Base-by-base conservation (phyloP, 306 rosid genomes). In the Pueraria montana region DNA sequence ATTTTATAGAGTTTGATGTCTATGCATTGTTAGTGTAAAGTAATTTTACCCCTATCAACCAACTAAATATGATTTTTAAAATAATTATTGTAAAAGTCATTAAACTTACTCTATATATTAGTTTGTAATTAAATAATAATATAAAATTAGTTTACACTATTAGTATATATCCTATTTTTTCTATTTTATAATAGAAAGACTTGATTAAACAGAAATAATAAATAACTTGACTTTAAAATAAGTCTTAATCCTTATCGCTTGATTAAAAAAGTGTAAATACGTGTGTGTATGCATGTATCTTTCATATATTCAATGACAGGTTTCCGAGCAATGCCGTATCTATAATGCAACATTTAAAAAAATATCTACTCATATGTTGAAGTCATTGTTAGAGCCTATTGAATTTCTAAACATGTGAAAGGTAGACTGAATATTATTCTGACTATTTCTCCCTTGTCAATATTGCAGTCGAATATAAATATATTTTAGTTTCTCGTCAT, bases 391-490 rank as follows among this genome's bases (percentile, higher is more conserved):
- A 67, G 45, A 48, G 46, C 42, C 42, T 3, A 73, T 40, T 74
- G 59, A 65, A 65, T 21, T 61, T 72, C 53, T 65, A 74, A 53
- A 64, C 76, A 74, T 40, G 80, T 74, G 81, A 65, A 52, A 50
- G 76, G 26, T 50, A 26, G 68, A 49, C 16, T 17, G 1, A 18
- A 40, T 8, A 74, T 53, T 42, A 18, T 65, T 38, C 9, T 74
- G 80, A 82, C 85, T 26, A 64, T 9, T 66, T 62, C 83, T 52
- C 18, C 45, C 23, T 42, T 52, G 40, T 75, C 71, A 76, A 66
- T 56, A 74, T 20, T 32, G 24, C 13, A 46, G 18, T 59, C 11
- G 8, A 59, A 38, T 8, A 11, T 20, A 18, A 4, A 13, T 27
- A 8, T 20, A 27, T 67, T 69, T 26, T 21, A 23, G 11, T 36